Evolutionary conservation across 805 yeast genomes (phyloP).

Genomic region (Lachancea kluyveri): DNA sequence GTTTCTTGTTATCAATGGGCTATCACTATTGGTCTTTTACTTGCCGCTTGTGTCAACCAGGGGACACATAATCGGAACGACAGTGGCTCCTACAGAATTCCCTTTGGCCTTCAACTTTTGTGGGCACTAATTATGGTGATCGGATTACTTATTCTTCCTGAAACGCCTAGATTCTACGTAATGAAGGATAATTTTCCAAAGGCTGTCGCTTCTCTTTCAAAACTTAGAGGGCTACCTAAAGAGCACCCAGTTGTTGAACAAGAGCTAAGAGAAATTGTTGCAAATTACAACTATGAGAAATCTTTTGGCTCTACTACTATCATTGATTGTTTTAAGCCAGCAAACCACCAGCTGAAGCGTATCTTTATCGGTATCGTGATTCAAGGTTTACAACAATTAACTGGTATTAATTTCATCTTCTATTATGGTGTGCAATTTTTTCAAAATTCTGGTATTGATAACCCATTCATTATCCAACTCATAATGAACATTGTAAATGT

Average conservation of each 20-base stretch:
- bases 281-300: conserved; percentile 54
- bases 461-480: conserved; percentile 55
- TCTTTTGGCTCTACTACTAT: conserved; percentile 62
- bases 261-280: conserved; percentile 54
- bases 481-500: conserved; percentile 58
- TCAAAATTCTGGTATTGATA: conserved; percentile 54
- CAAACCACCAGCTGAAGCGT: conserved; percentile 37
- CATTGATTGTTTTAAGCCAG: conserved; percentile 61
- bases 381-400: conserved; percentile 63
- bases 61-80: conserved; percentile 50
- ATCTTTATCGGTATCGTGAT: conserved; percentile 47
- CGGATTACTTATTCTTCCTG: conserved; percentile 54
- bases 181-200: conserved; percentile 52
- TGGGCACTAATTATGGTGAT: conserved; percentile 39
- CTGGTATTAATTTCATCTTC: conserved; percentile 65
- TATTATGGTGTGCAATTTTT: conserved; percentile 60
- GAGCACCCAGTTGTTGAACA: conserved; percentile 50
- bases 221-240: conserved; percentile 45
- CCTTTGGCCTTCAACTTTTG: conserved; percentile 52
- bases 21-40: conserved; percentile 61
- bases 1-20: conserved; percentile 74
- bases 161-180: conserved; percentile 65
- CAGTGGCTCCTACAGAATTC: conserved; percentile 41
- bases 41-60: conserved; percentile 61
- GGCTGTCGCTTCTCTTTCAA: conserved; percentile 54